These are phyloP conservation scores for Polytolypa hystricis DNA, from an alignment of 2,329 filamentous ascomycete genomes.

Conservation along the genomic window DNA sequence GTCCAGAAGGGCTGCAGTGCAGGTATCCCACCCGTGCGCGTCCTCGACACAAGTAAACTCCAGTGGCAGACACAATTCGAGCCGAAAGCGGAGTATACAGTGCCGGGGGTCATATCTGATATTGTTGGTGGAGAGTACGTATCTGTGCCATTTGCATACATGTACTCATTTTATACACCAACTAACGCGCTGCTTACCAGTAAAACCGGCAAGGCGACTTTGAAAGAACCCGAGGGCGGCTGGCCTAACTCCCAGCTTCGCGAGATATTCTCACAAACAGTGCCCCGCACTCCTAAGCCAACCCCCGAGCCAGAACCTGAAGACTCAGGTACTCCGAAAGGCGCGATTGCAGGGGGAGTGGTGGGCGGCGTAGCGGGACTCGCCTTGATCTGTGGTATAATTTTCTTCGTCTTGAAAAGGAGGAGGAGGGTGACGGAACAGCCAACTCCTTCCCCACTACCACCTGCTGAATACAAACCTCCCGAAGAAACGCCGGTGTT, in stretches of 20 bases:
- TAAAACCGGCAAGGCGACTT: constrained; percentile 5
- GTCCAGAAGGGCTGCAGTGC: constrained; percentile 1
- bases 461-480: background rate
- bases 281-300: background rate
- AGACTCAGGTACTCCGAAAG: background rate
- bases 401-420: constrained; percentile 4
- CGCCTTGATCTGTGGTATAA: constrained; percentile 3
- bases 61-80: constrained; percentile 4
- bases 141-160: too few species aligned
- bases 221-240: constrained; percentile 2
- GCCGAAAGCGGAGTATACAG: background rate
- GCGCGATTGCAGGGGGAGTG: constrained; percentile 16
- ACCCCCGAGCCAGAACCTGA: background rate
- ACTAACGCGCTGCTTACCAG: too few species aligned
- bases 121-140: constrained; percentile 6
- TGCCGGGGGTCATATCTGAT: constrained; percentile 2
- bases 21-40: constrained; percentile 3
- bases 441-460: background rate
- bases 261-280: constrained; percentile 3
- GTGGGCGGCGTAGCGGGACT: constrained; percentile 11
- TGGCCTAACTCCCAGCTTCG: constrained; percentile 1
- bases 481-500: too few species aligned
- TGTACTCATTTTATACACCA: too few species aligned
- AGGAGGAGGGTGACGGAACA: background rate
- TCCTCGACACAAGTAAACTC: constrained; percentile 3